These are phyloP conservation scores for Bondarzewia mesenterica DNA, from an alignment of 1,284 basidiomycete genomes.

Conservation along the genomic window DNA sequence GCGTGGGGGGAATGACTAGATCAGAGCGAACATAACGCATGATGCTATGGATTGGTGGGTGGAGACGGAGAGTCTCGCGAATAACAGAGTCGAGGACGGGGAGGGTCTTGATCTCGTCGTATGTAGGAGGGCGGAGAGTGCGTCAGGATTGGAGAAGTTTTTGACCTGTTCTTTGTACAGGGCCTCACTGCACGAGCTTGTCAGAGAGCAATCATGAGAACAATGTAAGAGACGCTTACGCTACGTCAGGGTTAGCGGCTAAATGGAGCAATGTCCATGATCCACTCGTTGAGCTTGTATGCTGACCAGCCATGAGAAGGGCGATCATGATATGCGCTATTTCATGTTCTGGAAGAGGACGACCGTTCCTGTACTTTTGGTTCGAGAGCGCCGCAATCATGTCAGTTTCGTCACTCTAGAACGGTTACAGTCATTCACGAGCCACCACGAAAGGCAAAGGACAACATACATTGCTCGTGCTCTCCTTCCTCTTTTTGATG, in stretches of 20 bases:
- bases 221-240: slow-evolving; percentile 38
- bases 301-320: slow-evolving; percentile 95
- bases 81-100: slow-evolving; percentile 87
- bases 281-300: slow-evolving; percentile 89
- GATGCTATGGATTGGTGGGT: slow-evolving; percentile 90
- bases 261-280: slow-evolving; percentile 93
- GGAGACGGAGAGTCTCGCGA: slow-evolving; percentile 87
- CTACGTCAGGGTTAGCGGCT: slow-evolving; percentile 71
- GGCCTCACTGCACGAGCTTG: slow-evolving; percentile 44
- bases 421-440: slow-evolving; percentile 2
- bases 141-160: slow-evolving; percentile 75
- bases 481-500: slow-evolving; percentile 67
- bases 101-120: slow-evolving; percentile 80
- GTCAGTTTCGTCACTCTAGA: slow-evolving; percentile 65
- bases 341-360: slow-evolving; percentile 77
- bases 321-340: slow-evolving; percentile 98
- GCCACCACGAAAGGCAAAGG: slow-evolving; percentile 6
- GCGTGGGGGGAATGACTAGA: slow-evolving; percentile 75
- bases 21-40: slow-evolving; percentile 86
- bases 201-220: background rate
- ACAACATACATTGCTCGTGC: slow-evolving; percentile 32
- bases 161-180: slow-evolving; percentile 88
- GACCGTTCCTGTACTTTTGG: slow-evolving; percentile 84
- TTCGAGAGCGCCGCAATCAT: slow-evolving; percentile 89
- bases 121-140: slow-evolving; percentile 73